Evolutionary conservation across 768 basidiomycete genomes (phyloP).

Genomic region (Gelatoporia subvermispora): DNA sequence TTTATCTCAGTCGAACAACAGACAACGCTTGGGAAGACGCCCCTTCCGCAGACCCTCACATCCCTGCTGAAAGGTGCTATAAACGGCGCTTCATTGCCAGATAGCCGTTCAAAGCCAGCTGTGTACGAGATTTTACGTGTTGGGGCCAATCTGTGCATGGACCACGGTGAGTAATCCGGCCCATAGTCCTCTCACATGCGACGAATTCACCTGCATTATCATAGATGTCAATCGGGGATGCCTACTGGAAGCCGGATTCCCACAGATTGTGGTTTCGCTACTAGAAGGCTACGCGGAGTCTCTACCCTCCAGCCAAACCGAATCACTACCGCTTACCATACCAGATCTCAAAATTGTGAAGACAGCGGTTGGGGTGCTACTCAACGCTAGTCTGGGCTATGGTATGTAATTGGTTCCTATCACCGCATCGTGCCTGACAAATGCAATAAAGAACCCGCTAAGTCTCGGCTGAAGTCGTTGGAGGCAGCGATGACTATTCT

Average conservation of each 20-base stretch:
- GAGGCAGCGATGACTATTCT: slow-evolving; percentile 68
- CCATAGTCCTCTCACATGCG: background rate
- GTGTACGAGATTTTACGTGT: slow-evolving; percentile 71
- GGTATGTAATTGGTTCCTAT: slow-evolving; percentile 39
- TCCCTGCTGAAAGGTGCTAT: slow-evolving; percentile 55
- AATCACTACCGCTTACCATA: slow-evolving; percentile 49
- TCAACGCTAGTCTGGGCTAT: slow-evolving; percentile 75
- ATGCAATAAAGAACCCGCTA: slow-evolving; percentile 58
- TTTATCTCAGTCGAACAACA: slow-evolving; percentile 58
- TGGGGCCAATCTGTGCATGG: slow-evolving; percentile 80
- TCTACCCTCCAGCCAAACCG: slow-evolving; percentile 34
- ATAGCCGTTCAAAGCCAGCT: slow-evolving; percentile 40
- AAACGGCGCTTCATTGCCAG: slow-evolving; percentile 42
- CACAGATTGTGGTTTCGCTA: slow-evolving; percentile 59
- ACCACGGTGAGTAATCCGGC: slow-evolving; percentile 57
- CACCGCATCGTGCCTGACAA: background rate
- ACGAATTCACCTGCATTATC: background rate
- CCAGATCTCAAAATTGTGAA: slow-evolving; percentile 69
- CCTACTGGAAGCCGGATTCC: slow-evolving; percentile 67
- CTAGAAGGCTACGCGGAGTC: slow-evolving; percentile 58
- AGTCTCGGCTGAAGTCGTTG: slow-evolving; percentile 58
- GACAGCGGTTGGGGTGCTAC: slow-evolving; percentile 71
- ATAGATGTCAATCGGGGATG: slow-evolving; percentile 74
- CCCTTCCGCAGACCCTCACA: slow-evolving; percentile 61
- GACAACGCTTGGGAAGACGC: slow-evolving; percentile 58